Conservation (phyloP, 2,329 filamentous ascomycete genomes). For the Diaporthe sp. region DNA sequence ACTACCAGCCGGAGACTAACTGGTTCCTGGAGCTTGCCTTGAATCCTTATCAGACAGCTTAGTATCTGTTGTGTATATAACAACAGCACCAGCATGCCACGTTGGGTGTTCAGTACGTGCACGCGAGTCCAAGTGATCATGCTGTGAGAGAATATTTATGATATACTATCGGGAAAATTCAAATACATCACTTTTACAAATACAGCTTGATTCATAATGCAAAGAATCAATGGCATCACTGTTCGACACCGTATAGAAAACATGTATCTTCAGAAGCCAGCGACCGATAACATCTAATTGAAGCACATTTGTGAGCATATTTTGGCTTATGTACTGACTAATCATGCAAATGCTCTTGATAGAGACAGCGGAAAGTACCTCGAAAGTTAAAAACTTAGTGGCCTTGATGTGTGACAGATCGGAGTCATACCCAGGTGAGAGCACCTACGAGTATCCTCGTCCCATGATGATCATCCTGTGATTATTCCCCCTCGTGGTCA, state of each 20-base stretch:
- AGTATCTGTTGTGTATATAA: neutral
- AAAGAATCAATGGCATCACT: too few species aligned
- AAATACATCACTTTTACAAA: too few species aligned
- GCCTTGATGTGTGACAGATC: neutral
- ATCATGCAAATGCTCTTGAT: neutral
- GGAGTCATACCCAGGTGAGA: neutral
- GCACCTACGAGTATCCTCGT: neutral
- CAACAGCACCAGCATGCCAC: too few species aligned
- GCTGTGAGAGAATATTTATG: too few species aligned
- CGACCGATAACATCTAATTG: neutral
- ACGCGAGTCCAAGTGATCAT: too few species aligned
- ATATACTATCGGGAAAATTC: neutral
- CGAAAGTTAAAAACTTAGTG: neutral
- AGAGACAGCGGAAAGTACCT: too few species aligned
- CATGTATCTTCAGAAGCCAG: neutral
- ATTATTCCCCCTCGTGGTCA: neutral
- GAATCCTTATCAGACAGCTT: conserved; percentile 3
- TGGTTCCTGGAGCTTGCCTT: conserved; percentile 18
- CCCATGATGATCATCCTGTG: neutral
- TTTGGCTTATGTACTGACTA: neutral
- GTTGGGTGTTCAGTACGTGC: neutral
- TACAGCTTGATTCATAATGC: too few species aligned
- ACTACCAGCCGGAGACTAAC: conserved; percentile 22
- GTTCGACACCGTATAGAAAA: neutral
- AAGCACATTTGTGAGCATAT: neutral